phyloP scores from a whole-genome alignment of 495 filamentous ascomycete species.

The Aspergillus nanangensis region DNA sequence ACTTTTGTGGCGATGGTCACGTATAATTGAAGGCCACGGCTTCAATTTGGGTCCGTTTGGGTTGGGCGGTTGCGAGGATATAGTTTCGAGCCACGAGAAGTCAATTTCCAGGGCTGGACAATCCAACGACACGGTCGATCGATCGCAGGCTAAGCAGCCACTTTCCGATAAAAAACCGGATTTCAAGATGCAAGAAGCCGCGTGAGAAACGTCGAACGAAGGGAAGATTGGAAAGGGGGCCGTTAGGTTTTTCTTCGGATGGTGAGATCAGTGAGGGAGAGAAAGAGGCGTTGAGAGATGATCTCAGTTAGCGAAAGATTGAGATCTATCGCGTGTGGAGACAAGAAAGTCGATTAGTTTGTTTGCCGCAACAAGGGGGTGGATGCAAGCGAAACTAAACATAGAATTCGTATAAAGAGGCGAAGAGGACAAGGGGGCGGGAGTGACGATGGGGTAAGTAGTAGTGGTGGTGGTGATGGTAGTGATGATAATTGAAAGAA shows the following conservation, averaged over 20 bases:
- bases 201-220: not conserved
- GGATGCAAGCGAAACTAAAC: conserved; percentile 5
- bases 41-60: too few species aligned
- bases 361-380: conserved; percentile 4
- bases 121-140: not conserved
- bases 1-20: conserved; percentile 14
- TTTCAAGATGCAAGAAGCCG: conserved; percentile 15
- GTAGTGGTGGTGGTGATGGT: too few species aligned
- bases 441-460: not conserved
- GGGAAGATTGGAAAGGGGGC: conserved; percentile 3
- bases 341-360: conserved; percentile 8
- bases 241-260: conserved; percentile 1
- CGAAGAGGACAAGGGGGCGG: not conserved
- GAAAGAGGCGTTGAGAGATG: conserved; percentile 1
- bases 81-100: conserved; percentile 2
- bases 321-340: conserved; percentile 7
- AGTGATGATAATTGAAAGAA: too few species aligned
- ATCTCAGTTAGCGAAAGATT: conserved; percentile 12
- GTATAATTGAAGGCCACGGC: conserved; percentile 10
- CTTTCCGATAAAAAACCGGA: conserved; percentile 9
- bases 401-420: not conserved
- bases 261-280: conserved; percentile 5
- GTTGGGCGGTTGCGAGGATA: not conserved
- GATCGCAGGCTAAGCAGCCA: not conserved
- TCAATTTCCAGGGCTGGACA: not conserved